Conservation (phyloP, 305 asterid genomes). For the Ilex paraguariensis region DNA sequence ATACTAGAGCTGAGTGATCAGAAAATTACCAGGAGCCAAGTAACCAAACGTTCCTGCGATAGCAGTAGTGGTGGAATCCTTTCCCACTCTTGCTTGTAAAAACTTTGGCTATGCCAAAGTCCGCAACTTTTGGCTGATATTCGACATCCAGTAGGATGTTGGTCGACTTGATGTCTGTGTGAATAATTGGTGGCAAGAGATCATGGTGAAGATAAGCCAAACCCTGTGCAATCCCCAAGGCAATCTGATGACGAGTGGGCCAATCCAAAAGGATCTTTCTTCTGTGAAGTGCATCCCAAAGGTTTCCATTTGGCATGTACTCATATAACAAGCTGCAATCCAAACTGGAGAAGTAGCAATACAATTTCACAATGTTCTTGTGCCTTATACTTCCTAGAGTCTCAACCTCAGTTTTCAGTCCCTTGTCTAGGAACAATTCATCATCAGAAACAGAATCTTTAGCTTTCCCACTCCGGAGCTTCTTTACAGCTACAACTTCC, state of each 20-base stretch:
- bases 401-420: conserved; percentile 13
- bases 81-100: conserved; percentile 13
- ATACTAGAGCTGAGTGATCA: neutral
- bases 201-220: conserved; percentile 22
- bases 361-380: conserved; percentile 17
- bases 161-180: conserved; percentile 16
- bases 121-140: conserved; percentile 16
- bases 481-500: conserved; percentile 13
- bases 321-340: conserved; percentile 12
- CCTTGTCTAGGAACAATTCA: conserved; percentile 3
- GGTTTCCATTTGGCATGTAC: conserved; percentile 19
- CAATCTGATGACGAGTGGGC: conserved; percentile 19
- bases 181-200: conserved; percentile 10
- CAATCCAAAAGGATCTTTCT: conserved; percentile 13
- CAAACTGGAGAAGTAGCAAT: conserved; percentile 13
- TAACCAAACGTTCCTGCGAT: conserved; percentile 22
- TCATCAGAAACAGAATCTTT: conserved; percentile 4
- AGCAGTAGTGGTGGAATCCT: conserved; percentile 14
- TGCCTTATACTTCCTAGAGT: conserved; percentile 16
- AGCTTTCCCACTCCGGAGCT: conserved; percentile 7
- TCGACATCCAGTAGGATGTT: conserved; percentile 13
- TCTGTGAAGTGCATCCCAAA: conserved; percentile 18
- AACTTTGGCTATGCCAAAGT: conserved; percentile 18
- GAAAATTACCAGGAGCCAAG: conserved; percentile 17
- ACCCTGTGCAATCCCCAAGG: conserved; percentile 17